Base-by-base conservation (phyloP, 1,284 basidiomycete species). In the Polyporus tsugae region DNA sequence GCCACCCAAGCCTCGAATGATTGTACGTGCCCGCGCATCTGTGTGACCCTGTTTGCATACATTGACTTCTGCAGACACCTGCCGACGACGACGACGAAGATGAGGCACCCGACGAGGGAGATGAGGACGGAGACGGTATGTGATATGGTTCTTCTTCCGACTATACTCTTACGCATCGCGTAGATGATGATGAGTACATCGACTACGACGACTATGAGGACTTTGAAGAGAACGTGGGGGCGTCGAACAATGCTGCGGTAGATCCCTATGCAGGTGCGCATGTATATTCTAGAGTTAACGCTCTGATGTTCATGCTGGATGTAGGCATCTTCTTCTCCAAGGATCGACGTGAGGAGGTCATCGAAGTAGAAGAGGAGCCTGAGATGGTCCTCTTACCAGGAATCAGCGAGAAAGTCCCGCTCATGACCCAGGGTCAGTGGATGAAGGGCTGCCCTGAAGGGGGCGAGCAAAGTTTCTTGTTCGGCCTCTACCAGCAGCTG, bases 361-460 rank as follows among this genome's bases (percentile, higher is more conserved):
- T 96, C 61, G 93, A 97, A 81, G 87, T 94, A 2, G 89, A 95
- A 76, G 93, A 95, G 78, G 87, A 91, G 65, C 85, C 91, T 7
- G 91, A 93, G 77, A 78, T 82, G 4, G 81, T 84, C 42, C 70
- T 78, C 41, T 76, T 92, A 33, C 79, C 83, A 3, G 86, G 82
- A 57, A 78, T 77, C 17, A 80, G 79, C 60, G 84, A 87, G 70
- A 79, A 80, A 19, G 84, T 91, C 33, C 88, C 87, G 67, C 80
- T 96, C 49, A 89, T 97, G 86, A 91, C 91, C 29, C 92, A 94
- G 78, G 93, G 93, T n/a, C 91, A 95, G 76, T 97, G 95, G 95
- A 97, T 97, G 95, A 95, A 94, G 78, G 95, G 95, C 10, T 97
- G 95, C 79, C 95, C 95, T 0, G 95, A 97, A 79, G 95, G 94